Evolutionary conservation across 805 yeast genomes (phyloP).

Genomic region (Kazachstania africana): DNA sequence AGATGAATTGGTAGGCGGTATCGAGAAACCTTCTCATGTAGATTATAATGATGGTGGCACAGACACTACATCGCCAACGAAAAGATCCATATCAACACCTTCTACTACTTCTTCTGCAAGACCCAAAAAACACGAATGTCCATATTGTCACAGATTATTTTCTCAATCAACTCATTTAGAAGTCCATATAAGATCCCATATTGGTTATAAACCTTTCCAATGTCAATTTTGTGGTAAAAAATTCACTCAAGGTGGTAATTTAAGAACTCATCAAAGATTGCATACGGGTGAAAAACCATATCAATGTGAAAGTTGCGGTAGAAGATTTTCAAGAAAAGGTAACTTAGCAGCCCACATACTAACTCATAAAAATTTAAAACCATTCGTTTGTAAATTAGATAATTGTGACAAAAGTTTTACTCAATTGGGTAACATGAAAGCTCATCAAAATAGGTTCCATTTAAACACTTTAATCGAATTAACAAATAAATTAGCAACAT

Average conservation of each 20-base stretch:
- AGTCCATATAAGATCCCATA: constrained; percentile 78
- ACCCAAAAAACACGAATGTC: constrained; percentile 53
- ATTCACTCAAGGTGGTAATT: constrained; percentile 84
- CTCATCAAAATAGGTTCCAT: constrained; percentile 89
- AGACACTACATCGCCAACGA: not conserved
- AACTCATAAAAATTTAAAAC: constrained; percentile 71
- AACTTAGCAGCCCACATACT: constrained; percentile 79
- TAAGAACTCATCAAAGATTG: constrained; percentile 71
- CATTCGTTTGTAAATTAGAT: constrained; percentile 70
- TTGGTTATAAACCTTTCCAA: constrained; percentile 74
- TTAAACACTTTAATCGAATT: constrained; percentile 53
- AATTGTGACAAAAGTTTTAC: constrained; percentile 76
- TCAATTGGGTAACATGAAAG: constrained; percentile 85
- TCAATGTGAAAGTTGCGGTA: constrained; percentile 62
- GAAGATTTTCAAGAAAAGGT: constrained; percentile 80
- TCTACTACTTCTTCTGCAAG: not conserved
- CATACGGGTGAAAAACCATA: constrained; percentile 93
- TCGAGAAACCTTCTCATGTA: constrained; percentile 43
- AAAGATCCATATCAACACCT: not conserved
- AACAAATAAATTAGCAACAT: constrained; percentile 55
- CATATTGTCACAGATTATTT: constrained; percentile 67
- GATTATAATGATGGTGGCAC: constrained; percentile 6
- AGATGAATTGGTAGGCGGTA: constrained; percentile 65
- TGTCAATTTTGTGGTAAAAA: constrained; percentile 70
- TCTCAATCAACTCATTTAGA: constrained; percentile 87